Conservation (phyloP, 2,329 filamentous ascomycete genomes). For the Blastomyces emzantsi region DNA sequence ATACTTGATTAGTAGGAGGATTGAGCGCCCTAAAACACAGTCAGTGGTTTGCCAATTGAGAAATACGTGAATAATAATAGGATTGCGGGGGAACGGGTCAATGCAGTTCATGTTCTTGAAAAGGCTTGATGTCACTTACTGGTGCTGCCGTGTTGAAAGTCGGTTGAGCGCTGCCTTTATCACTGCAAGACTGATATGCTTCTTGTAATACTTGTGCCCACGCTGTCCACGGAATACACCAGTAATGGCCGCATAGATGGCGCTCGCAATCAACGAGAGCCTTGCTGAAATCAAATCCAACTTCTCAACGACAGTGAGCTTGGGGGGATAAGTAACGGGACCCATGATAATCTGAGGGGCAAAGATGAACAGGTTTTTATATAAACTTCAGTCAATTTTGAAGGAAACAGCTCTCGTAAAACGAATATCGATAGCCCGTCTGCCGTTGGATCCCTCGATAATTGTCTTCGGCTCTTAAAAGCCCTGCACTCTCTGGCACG, state of each 20-base stretch:
- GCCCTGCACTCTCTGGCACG: background rate
- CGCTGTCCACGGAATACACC: slow-evolving; percentile 32
- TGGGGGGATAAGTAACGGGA: slow-evolving; percentile 13
- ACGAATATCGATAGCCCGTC: background rate
- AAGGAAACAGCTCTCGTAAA: background rate
- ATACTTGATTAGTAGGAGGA: slow-evolving; percentile 22
- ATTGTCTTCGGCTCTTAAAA: background rate
- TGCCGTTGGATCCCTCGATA: background rate
- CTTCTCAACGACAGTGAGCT: slow-evolving; percentile 30
- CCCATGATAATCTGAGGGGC: slow-evolving; percentile 7
- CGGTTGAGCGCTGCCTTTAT: slow-evolving; percentile 24
- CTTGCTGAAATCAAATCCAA: slow-evolving; percentile 24
- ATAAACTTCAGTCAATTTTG: background rate
- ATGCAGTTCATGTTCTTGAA: background rate
- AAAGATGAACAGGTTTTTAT: background rate
- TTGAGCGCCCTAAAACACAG: slow-evolving; percentile 21
- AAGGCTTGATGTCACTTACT: slow-evolving; percentile 21
- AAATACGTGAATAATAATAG: background rate
- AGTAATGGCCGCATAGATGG: slow-evolving; percentile 26
- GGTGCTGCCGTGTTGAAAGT: slow-evolving; percentile 23
- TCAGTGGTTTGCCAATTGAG: background rate
- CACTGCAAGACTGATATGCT: slow-evolving; percentile 28
- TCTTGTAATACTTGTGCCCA: slow-evolving; percentile 28
- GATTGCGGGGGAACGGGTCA: background rate
- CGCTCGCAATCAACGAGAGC: slow-evolving; percentile 21